Evolutionary conservation across 1,284 basidiomycete species (phyloP).

Genomic region (Stygiomarasmius scandens): DNA sequence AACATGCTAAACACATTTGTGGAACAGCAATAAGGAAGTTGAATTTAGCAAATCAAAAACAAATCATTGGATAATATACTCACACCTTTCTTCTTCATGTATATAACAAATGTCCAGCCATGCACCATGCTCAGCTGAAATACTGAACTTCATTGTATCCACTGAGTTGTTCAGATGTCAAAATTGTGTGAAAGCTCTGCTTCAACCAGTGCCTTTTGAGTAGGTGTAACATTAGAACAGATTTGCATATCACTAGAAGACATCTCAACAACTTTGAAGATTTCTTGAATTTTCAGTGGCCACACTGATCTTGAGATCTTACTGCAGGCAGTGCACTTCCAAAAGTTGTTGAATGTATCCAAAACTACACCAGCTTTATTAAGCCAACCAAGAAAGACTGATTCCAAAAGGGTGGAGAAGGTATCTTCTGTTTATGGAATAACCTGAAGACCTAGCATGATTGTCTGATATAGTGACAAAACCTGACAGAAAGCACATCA

Average conservation of each 20-base stretch:
- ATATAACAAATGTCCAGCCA: no score
- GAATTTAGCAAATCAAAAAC: no score
- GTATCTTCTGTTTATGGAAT: slow-evolving; percentile 39
- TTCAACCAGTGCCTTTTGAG: background rate
- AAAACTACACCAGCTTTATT: slow-evolving; percentile 42
- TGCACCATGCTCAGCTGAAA: no score
- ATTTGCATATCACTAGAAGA: background rate
- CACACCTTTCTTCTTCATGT: no score
- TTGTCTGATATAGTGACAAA: slow-evolving; percentile 59
- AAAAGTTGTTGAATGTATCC: slow-evolving; percentile 61
- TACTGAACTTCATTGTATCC: no score
- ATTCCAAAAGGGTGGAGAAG: slow-evolving; percentile 52
- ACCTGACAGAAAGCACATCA: slow-evolving; percentile 38
- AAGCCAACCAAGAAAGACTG: slow-evolving; percentile 51
- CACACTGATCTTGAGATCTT: slow-evolving; percentile 50
- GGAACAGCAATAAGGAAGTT: no score
- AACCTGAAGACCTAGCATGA: slow-evolving; percentile 47
- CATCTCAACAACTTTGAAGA: slow-evolving; percentile 5
- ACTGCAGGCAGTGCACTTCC: slow-evolving; percentile 49
- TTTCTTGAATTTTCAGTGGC: slow-evolving; percentile 45
- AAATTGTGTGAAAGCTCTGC: background rate
- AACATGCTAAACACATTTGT: no score
- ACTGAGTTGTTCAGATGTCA: no score
- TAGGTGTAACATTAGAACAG: background rate
- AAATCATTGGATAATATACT: no score